A percentile compares a stretch with the other conserved stretches of the same genome.
Conservation (phyloP, 1,139 yeast genomes). For the Kodamaea alishanica region DNA sequence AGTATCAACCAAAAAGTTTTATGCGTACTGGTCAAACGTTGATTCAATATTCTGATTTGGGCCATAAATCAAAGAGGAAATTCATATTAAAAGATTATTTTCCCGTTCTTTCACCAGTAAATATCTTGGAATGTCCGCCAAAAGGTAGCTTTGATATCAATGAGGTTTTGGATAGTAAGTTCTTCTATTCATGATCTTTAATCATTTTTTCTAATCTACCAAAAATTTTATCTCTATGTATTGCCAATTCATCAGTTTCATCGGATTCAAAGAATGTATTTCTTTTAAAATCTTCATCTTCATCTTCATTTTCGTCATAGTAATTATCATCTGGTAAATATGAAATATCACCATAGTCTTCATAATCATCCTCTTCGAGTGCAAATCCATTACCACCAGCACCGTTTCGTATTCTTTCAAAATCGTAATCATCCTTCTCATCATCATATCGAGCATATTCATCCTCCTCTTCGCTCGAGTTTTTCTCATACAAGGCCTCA, state of each 20-base stretch:
- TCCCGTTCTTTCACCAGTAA: constrained; percentile 24
- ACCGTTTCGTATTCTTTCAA: constrained; percentile 16
- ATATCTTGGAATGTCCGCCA: constrained; percentile 27
- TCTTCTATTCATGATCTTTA: constrained; percentile 36
- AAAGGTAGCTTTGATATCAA: constrained; percentile 33
- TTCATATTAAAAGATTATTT: constrained; percentile 9
- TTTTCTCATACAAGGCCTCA: constrained; percentile 26
- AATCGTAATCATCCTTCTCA: constrained; percentile 30
- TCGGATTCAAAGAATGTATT: constrained; percentile 53
- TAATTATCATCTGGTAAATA: constrained; percentile 19
- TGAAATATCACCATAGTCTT: constrained; percentile 16
- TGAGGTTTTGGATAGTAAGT: constrained; percentile 31
- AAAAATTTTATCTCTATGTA: constrained; percentile 61
- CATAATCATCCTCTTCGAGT: constrained; percentile 25
- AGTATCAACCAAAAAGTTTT: constrained; percentile 7
- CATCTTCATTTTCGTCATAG: constrained; percentile 20
- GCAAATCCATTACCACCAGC: constrained; percentile 16
- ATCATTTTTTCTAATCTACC: constrained; percentile 52
- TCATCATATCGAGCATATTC: constrained; percentile 31
- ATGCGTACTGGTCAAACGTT: constrained; percentile 4
- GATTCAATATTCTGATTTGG: constrained; percentile 8
- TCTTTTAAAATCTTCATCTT: constrained; percentile 30
- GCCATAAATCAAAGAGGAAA: neutral
- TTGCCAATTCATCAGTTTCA: constrained; percentile 56
- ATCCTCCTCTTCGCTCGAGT: constrained; percentile 17